Evolutionary conservation across 2,329 filamentous ascomycete species (phyloP), one percentile per base, ranked within the genome.

Genomic region (Cadophora sp.): DNA sequence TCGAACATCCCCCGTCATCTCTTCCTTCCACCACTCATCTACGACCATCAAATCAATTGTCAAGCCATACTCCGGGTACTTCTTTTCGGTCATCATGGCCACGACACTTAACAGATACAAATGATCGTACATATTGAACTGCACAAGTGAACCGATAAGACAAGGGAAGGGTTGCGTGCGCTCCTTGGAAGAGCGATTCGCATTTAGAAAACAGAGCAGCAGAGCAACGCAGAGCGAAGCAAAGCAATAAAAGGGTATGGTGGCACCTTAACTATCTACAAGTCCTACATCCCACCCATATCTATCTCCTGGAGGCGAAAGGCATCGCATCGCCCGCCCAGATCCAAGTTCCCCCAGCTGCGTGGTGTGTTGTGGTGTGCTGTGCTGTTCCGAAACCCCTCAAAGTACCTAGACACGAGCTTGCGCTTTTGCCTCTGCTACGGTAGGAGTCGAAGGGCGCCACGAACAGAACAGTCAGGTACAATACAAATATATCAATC

Each of bases 91-190:
- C 69, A 70, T 73, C 64, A 74, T 76, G 73, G 70, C 71, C 64
- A 60, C 73, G 72, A 70, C 70, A 37, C 64, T 71, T 76, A 73
- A 76, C 72, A 75, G 69, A 75, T 72, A 69, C 70, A 74, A 68
- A 76, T 77, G 73, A 76, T 75, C 72, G 73, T 77, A 77, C 74
- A 40, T 75, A 72, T 75, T 75, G 69, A 75, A 75, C 73, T 77
- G 70, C 72, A 76, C 74, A 73, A 73, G 72, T 74, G 73, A 37
- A 75, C 46, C 70, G 68, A 68, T 71, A 68, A 67, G 69, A n/a
- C n/a, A n/a, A n/a, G n/a, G n/a, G 61, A 69, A 66, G 64, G 68
- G 67, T 67, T 53, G 56, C 53, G 66, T 63, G 40, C 40, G 68
- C 68, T 72, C 69, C 63, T 56, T 58, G 61, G 26, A 61, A 51